Base-by-base conservation (phyloP, 2,329 filamentous ascomycete species). In the Salinomyces thailandicus region DNA sequence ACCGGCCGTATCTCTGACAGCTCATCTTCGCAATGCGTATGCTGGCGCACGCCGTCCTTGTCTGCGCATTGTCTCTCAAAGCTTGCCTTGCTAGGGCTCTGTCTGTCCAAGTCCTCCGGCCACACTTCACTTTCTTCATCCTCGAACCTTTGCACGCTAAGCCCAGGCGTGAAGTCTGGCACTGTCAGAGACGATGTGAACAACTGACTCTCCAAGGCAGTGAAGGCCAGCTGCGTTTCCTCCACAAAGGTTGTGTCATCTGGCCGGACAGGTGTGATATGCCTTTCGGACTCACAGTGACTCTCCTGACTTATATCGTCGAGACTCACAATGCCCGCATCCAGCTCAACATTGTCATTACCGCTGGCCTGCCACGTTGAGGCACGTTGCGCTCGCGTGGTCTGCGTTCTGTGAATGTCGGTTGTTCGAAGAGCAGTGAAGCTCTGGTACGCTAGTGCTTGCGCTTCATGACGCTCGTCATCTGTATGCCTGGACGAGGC, bases 171-270 rank as follows among this genome's bases (percentile, higher is more conserved):
- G 19, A 26, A 18, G 9, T 29, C 18, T 19, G 38, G 35, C 24
- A 35, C 17, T 18, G 18, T 29, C 18, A 49, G 37, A 6, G 49
- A 54, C 2, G 50, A 48, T 12, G 59, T 55, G 15, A 49, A 42
- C 2, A 67, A 34, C 31, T 68, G 62, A 31, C 61, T 67, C 41
- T 67, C 57, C 7, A 68, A 35, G 2, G 53, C 60, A 20, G 54
- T 49, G 27, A 53, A 54, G 12, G 61, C 64, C 16, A 62, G 38
- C 42, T 68, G 65, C 5, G 66, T 65, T 36, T 67, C 59, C 18
- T 66, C 62, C 17, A 67, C 48, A 33, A 41, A 52, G 11, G 43
- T 43, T 9, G 35, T 41, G n/a, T 47, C 38, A 22, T 39, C 16
- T 7, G 5, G 14, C 19, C 31, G 6, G 13, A 39, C 30, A 5